Base-by-base conservation (phyloP, 805 yeast genomes). In the Jamesozyma spencerorum region DNA sequence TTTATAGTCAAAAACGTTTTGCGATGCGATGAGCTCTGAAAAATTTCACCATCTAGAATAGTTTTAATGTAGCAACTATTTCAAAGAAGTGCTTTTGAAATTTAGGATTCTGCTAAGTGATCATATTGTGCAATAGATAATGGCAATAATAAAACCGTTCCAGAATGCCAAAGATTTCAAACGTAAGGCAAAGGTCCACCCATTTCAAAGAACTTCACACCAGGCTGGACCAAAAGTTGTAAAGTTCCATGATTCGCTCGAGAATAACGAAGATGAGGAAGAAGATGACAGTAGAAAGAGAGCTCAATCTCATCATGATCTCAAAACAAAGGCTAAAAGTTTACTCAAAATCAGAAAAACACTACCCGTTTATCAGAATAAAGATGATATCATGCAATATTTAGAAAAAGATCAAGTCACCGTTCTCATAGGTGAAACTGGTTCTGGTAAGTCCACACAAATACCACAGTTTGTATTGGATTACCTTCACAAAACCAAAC, bases 381-480 rank as follows among this genome's bases (percentile, higher is more conserved):
- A 76, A 50, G 78, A 75, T 34, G 71, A 75, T 39, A 72, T 90
- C 14, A 56, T 83, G 45, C 63, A 70, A 8, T 74, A 77, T 46
- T 55, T 90, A 2, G 42, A 63, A 2, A 45, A 63, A 10, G 74
- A 80, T 51, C 79, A 73, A 46, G 94, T 87, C 4, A 77, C 88
- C 0, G 77, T 90, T 1, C 69, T 90, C 15, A 83, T 92, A 56
- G 97, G 97, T 63, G 97, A 90, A 57, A 90, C 98, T 0, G 98
- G 98, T 63, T 85, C 95, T 6, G 97, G 97, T 68, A 90, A 90
- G 58, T 88, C 97, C 3, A 90, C 98, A 0, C 98, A 90, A 65
- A 79, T 90, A 36, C 97, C 98, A 0, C 97, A 90, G 57, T 81
- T 90, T 48, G 57, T 90, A n/a, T 74, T 84, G 63, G 72, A 75